These are phyloP conservation scores for Penicillium palitans DNA, from an alignment of 2,329 filamentous ascomycete genomes.

Conservation along the genomic window DNA sequence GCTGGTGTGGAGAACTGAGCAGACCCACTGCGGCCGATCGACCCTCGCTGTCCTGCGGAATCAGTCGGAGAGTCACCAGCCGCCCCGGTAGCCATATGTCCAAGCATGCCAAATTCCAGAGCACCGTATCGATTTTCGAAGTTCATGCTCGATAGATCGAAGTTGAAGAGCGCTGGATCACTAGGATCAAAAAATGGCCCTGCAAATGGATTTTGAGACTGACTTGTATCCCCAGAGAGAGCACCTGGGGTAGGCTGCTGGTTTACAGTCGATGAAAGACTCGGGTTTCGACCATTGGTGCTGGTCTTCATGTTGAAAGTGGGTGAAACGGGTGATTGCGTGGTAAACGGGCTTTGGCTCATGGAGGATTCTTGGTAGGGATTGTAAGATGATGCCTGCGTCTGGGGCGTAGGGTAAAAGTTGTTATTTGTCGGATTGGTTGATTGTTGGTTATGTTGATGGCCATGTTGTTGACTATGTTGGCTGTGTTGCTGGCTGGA, in stretches of 20 bases:
- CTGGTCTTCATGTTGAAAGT: slow-evolving; percentile 60
- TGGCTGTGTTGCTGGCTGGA: slow-evolving; percentile 20
- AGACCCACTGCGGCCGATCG: slow-evolving; percentile 46
- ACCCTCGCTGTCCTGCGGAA: slow-evolving; percentile 48
- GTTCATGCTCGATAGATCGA: slow-evolving; percentile 89
- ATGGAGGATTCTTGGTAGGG: slow-evolving; percentile 52
- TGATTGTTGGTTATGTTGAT: slow-evolving; percentile 8
- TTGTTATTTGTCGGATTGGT: slow-evolving; percentile 28
- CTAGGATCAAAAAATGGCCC: slow-evolving; percentile 78
- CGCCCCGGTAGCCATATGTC: slow-evolving; percentile 90
- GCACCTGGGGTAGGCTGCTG: slow-evolving; percentile 48
- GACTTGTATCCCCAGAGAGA: slow-evolving; percentile 49
- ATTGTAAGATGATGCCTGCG: slow-evolving; percentile 35
- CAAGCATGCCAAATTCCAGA: slow-evolving; percentile 92
- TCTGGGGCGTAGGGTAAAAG: slow-evolving; percentile 38
- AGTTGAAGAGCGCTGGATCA: slow-evolving; percentile 91
- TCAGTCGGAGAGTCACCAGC: slow-evolving; percentile 78
- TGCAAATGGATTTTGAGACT: slow-evolving; percentile 49
- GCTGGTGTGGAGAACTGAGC: slow-evolving; percentile 43
- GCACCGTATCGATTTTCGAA: slow-evolving; percentile 97
- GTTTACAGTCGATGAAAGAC: slow-evolving; percentile 44
- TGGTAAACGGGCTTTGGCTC: slow-evolving; percentile 56
- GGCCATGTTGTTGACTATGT: neutral
- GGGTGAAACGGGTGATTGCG: slow-evolving; percentile 71
- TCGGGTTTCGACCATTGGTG: slow-evolving; percentile 37